Conservation (phyloP, 2,329 filamentous ascomycete genomes). For the Fusarium agapanthi region DNA sequence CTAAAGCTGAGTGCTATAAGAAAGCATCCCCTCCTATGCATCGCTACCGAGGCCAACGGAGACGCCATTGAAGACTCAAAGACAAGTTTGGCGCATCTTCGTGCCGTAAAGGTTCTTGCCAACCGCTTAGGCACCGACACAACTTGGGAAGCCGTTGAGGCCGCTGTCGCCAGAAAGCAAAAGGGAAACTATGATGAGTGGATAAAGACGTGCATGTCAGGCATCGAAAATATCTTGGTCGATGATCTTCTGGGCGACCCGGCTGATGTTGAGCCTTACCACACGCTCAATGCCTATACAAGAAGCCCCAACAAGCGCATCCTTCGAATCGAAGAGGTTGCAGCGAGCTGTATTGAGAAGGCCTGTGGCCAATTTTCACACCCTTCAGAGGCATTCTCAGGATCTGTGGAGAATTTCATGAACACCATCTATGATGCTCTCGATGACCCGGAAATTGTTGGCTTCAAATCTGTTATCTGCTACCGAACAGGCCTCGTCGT, state of each 20-base stretch:
- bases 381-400: conserved; percentile 41
- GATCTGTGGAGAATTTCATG: conserved; percentile 50
- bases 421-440: conserved; percentile 64
- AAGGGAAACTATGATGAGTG: conserved; percentile 62
- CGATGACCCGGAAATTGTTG: conserved; percentile 73
- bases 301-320: conserved; percentile 74
- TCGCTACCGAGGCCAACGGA: conserved; percentile 78
- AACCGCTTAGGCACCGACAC: conserved; percentile 69
- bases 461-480: conserved; percentile 85
- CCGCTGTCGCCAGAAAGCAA: conserved; percentile 53
- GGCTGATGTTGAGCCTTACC: conserved; percentile 65
- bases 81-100: conserved; percentile 73
- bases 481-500: conserved; percentile 79
- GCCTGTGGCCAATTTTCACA: conserved; percentile 47
- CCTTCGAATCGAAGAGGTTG: conserved; percentile 79
- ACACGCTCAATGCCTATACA: conserved; percentile 73
- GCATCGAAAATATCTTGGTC: conserved; percentile 78
- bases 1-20: conserved; percentile 60
- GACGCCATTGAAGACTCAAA: conserved; percentile 69
- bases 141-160: conserved; percentile 66
- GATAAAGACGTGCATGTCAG: conserved; percentile 71
- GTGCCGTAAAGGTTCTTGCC: conserved; percentile 74
- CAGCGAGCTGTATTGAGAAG: conserved; percentile 67
- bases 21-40: conserved; percentile 62
- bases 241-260: conserved; percentile 75